Percentiles rank a stretch among this genome's conserved stretches.
Evolutionary conservation across 768 basidiomycete genomes (phyloP).

Genomic region (Serendipita vermifera): DNA sequence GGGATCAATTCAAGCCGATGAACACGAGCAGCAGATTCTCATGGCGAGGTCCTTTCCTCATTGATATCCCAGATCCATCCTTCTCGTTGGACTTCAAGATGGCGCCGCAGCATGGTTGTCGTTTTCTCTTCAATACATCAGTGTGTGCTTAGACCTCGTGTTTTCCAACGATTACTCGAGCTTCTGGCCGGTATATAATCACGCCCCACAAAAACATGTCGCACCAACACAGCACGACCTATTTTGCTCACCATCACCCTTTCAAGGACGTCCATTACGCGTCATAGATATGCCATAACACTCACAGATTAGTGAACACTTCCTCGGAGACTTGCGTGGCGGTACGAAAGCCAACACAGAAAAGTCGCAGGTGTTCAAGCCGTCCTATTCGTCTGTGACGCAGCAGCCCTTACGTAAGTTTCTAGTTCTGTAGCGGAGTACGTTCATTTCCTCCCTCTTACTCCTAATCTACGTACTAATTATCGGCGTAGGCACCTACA

Average conservation of each 20-base stretch:
- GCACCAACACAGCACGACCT: slow-evolving; percentile 55
- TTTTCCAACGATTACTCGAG: too few relatives aligned
- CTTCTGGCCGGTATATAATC: slow-evolving; percentile 48
- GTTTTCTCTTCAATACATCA: slow-evolving; percentile 55
- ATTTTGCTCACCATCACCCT: slow-evolving; percentile 30
- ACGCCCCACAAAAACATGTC: slow-evolving; percentile 57
- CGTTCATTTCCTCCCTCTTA: too few relatives aligned
- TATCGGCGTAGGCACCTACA: slow-evolving; percentile 48
- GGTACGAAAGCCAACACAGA: not conserved
- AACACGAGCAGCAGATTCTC: too few relatives aligned
- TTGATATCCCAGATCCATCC: too few relatives aligned
- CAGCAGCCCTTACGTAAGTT: slow-evolving; percentile 64
- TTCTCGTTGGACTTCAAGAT: slow-evolving; percentile 64
- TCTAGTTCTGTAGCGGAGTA: slow-evolving; percentile 68
- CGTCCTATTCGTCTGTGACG: slow-evolving; percentile 68
- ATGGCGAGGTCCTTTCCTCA: too few relatives aligned
- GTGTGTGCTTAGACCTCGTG: too few relatives aligned
- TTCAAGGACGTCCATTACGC: slow-evolving; percentile 31
- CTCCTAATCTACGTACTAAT: slow-evolving; percentile 9
- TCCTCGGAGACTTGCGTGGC: slow-evolving; percentile 46
- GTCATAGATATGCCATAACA: slow-evolving; percentile 77
- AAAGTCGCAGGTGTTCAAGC: slow-evolving; percentile 32
- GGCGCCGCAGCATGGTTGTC: slow-evolving; percentile 73
- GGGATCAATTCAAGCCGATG: too few relatives aligned
- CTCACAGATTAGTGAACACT: slow-evolving; percentile 61